Percentiles rank a stretch among this genome's conserved stretches.
These are phyloP conservation scores for Bryoerythrophyllum caledonicum DNA, from an alignment of 225 moss, liverwort and hornwort species.

Conservation along the genomic window DNA sequence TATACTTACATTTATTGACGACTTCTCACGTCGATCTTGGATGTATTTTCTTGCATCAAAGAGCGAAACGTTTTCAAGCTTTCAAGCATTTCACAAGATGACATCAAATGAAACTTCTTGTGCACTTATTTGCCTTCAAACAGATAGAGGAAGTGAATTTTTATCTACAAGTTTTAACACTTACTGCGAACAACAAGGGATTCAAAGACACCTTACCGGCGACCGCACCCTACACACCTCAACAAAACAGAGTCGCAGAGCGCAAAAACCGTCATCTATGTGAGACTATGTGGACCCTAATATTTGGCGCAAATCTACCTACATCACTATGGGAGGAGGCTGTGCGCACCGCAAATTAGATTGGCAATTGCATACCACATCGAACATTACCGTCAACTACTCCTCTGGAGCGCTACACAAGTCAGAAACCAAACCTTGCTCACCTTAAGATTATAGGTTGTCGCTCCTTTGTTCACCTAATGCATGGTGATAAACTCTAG, in stretches of 20 bases:
- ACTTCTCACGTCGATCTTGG: too few species aligned
- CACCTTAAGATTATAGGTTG: not conserved
- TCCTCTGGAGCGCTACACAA: not conserved
- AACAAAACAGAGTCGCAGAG: not conserved
- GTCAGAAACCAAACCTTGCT: not conserved
- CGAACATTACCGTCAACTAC: not conserved
- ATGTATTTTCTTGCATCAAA: too few species aligned
- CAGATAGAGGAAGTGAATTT: too few species aligned
- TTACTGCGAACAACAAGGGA: not conserved
- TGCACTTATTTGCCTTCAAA: too few species aligned
- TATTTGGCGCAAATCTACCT: not conserved
- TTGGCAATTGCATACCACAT: not conserved
- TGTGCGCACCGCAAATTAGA: not conserved
- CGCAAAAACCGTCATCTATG: not conserved
- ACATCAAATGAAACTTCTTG: too few species aligned
- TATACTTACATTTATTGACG: too few species aligned
- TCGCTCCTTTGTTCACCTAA: not conserved
- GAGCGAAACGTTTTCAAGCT: too few species aligned
- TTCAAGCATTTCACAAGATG: too few species aligned
- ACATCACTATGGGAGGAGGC: not conserved
- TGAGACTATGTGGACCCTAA: not conserved
- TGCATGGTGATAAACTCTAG: not conserved
- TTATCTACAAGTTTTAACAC: too few species aligned
- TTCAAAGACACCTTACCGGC: not conserved
- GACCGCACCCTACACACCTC: not conserved